A percentile compares a stretch with the other conserved stretches of the same genome.
Evolutionary conservation across 768 basidiomycete species (phyloP).

Genomic region (Calocybe gangraenosa): DNA sequence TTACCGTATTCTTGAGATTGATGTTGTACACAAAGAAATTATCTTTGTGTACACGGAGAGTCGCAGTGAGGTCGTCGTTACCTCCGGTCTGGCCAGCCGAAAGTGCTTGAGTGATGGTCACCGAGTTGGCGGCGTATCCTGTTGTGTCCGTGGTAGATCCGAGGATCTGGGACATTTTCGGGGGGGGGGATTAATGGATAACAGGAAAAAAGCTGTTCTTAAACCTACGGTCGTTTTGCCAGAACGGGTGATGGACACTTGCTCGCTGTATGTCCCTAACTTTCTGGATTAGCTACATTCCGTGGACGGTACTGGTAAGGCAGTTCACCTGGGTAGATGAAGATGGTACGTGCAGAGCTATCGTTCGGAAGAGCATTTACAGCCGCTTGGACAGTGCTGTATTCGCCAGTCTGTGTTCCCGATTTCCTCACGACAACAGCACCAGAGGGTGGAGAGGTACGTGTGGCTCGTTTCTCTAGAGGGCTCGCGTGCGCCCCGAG

Average conservation of each 20-base stretch:
- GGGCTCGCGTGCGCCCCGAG: background rate
- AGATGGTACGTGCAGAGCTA: constrained; percentile 30
- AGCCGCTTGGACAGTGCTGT: constrained; percentile 32
- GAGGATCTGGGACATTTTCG: constrained; percentile 26
- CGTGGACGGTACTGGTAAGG: background rate
- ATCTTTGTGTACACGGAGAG: constrained; percentile 26
- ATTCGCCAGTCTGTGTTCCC: constrained; percentile 33
- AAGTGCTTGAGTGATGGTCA: constrained; percentile 23
- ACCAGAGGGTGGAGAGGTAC: constrained; percentile 36
- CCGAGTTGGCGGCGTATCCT: constrained; percentile 24
- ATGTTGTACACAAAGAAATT: constrained; percentile 28
- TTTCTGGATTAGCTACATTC: background rate
- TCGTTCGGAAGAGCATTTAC: constrained; percentile 36
- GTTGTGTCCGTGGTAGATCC: constrained; percentile 27
- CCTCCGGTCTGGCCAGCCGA: constrained; percentile 23
- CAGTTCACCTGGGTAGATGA: constrained; percentile 37
- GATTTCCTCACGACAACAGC: constrained; percentile 35
- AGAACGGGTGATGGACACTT: constrained; percentile 35
- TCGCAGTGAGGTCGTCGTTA: constrained; percentile 26
- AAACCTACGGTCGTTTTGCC: constrained; percentile 41
- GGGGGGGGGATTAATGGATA: too few relatives aligned
- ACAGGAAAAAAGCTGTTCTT: constrained; percentile 14
- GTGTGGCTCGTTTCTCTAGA: constrained; percentile 17
- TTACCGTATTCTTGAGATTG: constrained; percentile 26
- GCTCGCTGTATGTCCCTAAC: constrained; percentile 34